Base-by-base conservation (phyloP, 176 grass and related monocot species). In the Hyparrhenia diplandra region DNA sequence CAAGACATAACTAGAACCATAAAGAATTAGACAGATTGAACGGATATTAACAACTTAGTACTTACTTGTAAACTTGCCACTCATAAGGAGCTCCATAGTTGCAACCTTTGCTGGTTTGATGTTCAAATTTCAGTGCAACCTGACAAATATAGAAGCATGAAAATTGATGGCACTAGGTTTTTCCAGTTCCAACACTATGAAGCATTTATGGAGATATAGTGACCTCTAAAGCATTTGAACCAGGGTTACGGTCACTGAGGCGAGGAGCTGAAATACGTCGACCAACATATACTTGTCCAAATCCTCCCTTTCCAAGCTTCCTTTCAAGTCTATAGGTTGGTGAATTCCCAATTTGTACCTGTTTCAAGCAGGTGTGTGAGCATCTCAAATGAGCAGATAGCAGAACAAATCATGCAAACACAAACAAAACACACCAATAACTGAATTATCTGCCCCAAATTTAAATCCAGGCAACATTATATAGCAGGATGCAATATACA, bases 11-110 rank as follows among this genome's bases (percentile, higher is more conserved):
- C 18, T 41, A 24, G 36, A 7, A 35, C 36, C 18, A 32, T 4
- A 32, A 32, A 32, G 31, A 23, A 64, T 69, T 31, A 84, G 16
- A 31, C 3, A 25, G 27, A 73, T 47, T 64, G 17, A 39, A 41
- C 45, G 5, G 35, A 27, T 11, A 51, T n/a, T 20, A n/a, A 55
- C 63, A 20, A 80, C 13, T 68, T 7, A 24, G 32, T 40, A 88
- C 92, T 80, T 41, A 98, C 92, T 91, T 94, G 84, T 94, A 98
- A 77, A 94, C 92, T 87, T 93, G 90, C 95, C 95, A 98, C 88
- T 98, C 95, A 43, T 92, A 98, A 54, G 95, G 95, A 83, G 92
- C 87, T 85, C 92, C 92, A 76, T 86, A 87, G 46, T 81, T 98
- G 80, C 95, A 98, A 64, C 95, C 92, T 89, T 98, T 93, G 80